Evolutionary conservation across 1,284 basidiomycete species (phyloP), one percentile per base, ranked within the genome.

Genomic region (Fomitiporia mediterranea): DNA sequence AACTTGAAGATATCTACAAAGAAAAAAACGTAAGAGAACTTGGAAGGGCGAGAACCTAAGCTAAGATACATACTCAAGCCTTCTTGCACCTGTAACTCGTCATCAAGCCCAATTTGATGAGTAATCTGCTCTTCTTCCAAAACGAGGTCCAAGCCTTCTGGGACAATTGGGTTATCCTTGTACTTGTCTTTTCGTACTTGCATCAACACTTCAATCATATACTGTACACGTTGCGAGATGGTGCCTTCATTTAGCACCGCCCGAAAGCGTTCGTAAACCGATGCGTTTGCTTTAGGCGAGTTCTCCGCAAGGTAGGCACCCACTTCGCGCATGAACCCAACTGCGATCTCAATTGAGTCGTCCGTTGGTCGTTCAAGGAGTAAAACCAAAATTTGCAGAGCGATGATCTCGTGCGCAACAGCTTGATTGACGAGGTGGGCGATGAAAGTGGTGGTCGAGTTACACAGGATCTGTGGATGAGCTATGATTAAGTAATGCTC

Each of bases 131-230:
- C 94, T 27, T 98, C 96, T 67, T 99, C 96, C 65, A 98, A 94
- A 0, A 99, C 97, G 30, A 99, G 73, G 68, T 99, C 97, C 66
- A 99, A 71, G 0, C 94, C 94, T 67, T 98, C 94, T 1, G 92
- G 87, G 44, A 99, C 74, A 61, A 91, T 84, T 19, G 94, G 95
- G 69, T 99, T 98, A 70, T 99, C 96, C 77, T 98, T 98, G 80
- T 93, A 99, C 71, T 91, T 94, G 77, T 99, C 97, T 74, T 97
- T 96, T 62, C 96, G 81, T 8, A 98, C 92, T 71, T 97, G 94
- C 89, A 98, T 97, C 52, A 97, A 78, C 3, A 99, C 96, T 72
- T 99, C 97, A 66, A 99, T 94, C 97, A 98, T 98, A 74, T 98
- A 99, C 69, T 99, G 96, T 25, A 98, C 94, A 63, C 97, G 85